Base-by-base conservation (phyloP, 75 land plant genomes). In the Picea glauca region DNA sequence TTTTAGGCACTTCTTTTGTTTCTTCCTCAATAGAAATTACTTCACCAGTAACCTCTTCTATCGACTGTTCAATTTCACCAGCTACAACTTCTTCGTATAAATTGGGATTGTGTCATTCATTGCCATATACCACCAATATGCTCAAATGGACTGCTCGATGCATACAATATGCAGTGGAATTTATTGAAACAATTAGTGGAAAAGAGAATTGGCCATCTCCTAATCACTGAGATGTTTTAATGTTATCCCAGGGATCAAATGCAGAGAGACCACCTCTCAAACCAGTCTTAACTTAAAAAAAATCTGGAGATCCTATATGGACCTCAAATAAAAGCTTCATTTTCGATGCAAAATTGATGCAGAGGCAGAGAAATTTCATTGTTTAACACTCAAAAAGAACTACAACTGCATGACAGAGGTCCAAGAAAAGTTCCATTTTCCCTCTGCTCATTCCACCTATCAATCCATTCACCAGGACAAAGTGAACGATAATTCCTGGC, bases 391-490 rank as follows among this genome's bases (percentile, higher is more conserved):
- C 15, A 2, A 15, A 70, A 38, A n/a, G 21, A 70, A 70, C 50
- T 70, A 11, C 20, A 70, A n/a, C 73, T 40, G 23, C n/a, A 64
- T 76, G 59, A 87, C 13, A 87, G 83, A 78, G 87, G 91, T 4
- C 93, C 93, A 68, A 91, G 87, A 66, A 89, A 91, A 11, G 83
- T 84, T 31, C 93, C 93, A 74, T 84, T 89, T 38, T 84, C 89
- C 83, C 93, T 84, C 83, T 91, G 88, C 81, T 91, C 93, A 58
- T 91, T 89, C 93, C 93, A 91, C 62, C 60, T 86, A 8, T 86
- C 91, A 80, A 91, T 81, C 93, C 96, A 94, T 90, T 94, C 96
- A 46, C 84, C 76, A 43, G 96, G 96, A 81, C 96, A 94, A 58
- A 94, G 85, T 15, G 96, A 85, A 2, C 93, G 93, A 81, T 94